Base-by-base conservation (phyloP, 768 basidiomycete genomes). In the Omphalotus guepiniiformis region DNA sequence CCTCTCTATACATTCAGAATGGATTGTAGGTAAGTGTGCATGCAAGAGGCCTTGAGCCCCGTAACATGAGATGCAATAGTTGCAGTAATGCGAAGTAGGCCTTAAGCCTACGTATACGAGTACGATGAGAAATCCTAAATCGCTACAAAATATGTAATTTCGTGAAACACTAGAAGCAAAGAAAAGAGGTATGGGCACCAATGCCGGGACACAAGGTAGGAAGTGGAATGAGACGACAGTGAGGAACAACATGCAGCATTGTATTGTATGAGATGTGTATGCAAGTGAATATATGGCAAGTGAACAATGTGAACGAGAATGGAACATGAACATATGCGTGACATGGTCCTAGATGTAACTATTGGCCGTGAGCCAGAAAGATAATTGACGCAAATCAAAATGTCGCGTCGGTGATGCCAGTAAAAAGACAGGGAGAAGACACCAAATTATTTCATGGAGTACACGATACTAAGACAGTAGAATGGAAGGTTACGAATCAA, bases 91-190 rank as follows among this genome's bases (percentile, higher is more conserved):
- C 30, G 29, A 36, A 19, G 46, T 47, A 39, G 30, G 46, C 46
- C 46, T 47, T 47, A 27, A 47, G 46, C 46, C 46, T 32, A 32
- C 30, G 9, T 32, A 32, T 47, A 46, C 44, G 27, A 19, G 29
- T 47, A 39, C 32, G 37, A 32, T 27, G 46, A 39, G 26, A 25
- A 45, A 39, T 47, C 45, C 45, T 47, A 39, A 47, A 47, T 47
- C 38, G 46, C n/a, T 47, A 47, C 46, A 47, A 27, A 39, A 12
- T n/a, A 11, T 13, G 4, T 7, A 23, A 23, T 21, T 21, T 16
- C 15, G 13, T n/a, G 26, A 13, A 15, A 46, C 9, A n/a, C n/a
- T 28, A 21, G 32, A 18, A 36, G 8, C 27, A 26, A 16, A 39
- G 34, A 18, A 19, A 32, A 39, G 23, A 38, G 16, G 15, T 37